phyloP scores from a whole-genome alignment of 1,139 yeast species.

The Citeromyces hawaiiensis region DNA sequence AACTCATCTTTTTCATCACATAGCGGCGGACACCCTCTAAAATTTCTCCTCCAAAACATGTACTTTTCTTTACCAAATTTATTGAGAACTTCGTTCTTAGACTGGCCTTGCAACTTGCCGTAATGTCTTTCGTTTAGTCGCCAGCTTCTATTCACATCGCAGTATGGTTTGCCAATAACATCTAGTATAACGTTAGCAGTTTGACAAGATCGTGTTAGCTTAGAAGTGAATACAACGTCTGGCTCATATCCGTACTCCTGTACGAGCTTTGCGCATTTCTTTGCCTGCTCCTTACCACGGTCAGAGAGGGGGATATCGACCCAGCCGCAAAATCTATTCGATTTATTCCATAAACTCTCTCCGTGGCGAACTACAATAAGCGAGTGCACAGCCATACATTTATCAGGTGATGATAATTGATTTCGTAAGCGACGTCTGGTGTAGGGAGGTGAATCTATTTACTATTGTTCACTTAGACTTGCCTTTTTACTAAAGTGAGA shows the following conservation, averaged over 20 bases:
- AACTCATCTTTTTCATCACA: slow-evolving; percentile 21
- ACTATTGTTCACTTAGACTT: too few relatives aligned
- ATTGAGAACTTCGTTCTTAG: slow-evolving; percentile 36
- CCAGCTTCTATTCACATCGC: slow-evolving; percentile 47
- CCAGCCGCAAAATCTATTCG: slow-evolving; percentile 73
- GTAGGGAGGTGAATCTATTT: not conserved
- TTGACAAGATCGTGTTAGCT: slow-evolving; percentile 50
- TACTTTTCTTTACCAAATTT: slow-evolving; percentile 46
- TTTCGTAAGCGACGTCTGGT: not conserved
- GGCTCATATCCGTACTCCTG: slow-evolving; percentile 26
- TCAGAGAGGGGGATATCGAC: slow-evolving; percentile 54
- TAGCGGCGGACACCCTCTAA: slow-evolving; percentile 55
- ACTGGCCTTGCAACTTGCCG: slow-evolving; percentile 63
- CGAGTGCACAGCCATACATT: slow-evolving; percentile 12
- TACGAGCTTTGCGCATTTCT: slow-evolving; percentile 41
- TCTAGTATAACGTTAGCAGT: slow-evolving; percentile 50
- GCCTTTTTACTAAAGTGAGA: too few relatives aligned
- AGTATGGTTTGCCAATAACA: slow-evolving; percentile 27
- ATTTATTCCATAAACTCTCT: slow-evolving; percentile 60
- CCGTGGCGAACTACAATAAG: slow-evolving; percentile 60
- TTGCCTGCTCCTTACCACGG: slow-evolving; percentile 52
- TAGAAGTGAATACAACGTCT: slow-evolving; percentile 48
- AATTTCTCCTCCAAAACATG: slow-evolving; percentile 57
- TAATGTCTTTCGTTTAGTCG: slow-evolving; percentile 70
- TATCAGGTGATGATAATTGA: slow-evolving; percentile 1